phyloP scores from a whole-genome alignment of 352 stramenopile species.

The Pythium guiyangense region DNA sequence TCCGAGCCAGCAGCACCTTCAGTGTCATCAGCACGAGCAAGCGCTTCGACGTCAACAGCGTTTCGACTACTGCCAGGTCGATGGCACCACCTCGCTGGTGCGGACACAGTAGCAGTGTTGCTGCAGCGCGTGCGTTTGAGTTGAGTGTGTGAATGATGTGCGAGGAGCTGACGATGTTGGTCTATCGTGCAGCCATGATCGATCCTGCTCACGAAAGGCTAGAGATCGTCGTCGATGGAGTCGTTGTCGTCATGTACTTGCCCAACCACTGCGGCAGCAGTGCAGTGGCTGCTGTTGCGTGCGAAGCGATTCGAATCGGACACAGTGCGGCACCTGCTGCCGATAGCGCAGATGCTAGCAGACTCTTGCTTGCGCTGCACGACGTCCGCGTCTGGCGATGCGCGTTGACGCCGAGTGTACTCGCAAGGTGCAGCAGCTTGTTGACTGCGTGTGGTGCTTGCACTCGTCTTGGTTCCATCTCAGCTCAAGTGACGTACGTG shows the following conservation, averaged over 20 bases:
- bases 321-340: not conserved
- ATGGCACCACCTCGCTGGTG: conserved; percentile 20
- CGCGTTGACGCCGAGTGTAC: not conserved
- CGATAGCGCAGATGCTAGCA: not conserved
- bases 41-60: not conserved
- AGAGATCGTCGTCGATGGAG: conserved; percentile 6
- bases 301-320: not conserved
- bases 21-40: not conserved
- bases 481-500: not conserved
- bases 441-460: not conserved
- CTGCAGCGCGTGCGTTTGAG: too few relatives aligned
- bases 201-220: not conserved
- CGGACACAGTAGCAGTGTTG: not conserved
- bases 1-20: not conserved
- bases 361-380: conserved; percentile 1
- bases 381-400: conserved; percentile 16
- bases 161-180: not conserved
- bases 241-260: not conserved
- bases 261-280: not conserved
- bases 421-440: conserved; percentile 2
- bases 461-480: not conserved
- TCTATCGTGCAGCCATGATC: not conserved
- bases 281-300: not conserved
- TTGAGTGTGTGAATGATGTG: not conserved
- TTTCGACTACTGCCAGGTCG: not conserved